Evolutionary conservation across 805 yeast genomes (phyloP), one percentile per base, ranked within the genome.

Genomic region (Candida arabinofermentans): DNA sequence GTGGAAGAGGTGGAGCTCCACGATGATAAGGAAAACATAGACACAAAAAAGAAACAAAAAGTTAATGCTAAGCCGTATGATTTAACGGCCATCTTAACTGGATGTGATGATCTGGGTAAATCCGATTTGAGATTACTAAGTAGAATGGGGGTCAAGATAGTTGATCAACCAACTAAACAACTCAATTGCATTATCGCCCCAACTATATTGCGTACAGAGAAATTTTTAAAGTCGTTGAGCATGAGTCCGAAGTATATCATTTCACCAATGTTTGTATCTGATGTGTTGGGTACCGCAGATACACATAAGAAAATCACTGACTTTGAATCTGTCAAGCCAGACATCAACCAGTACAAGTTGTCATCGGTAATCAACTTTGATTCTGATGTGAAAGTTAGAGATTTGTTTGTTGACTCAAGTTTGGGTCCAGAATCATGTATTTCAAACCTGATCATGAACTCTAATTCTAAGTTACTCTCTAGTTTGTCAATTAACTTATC

Each of bases 171-270:
- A 12, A 76, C 72, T 3, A 68, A 68, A 8, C 62, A 67, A 14
- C 46, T 74, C 6, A 70, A 68, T 36, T 60, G 71, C 34, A 75
- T 85, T 9, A 76, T 90, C 9, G 90, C 97, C 0, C 96, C 97
- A 1, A 79, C 79, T 46, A 71, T 84, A n/a, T 58, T 85, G 52
- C 70, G 97, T 49, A 91, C 98, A 0, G 96, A 85, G 43, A 93
- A 91, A 63, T 90, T 91, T 54, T 69, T 91, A 40, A 74, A 75
- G 33, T 79, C 89, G 17, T 64, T 89, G 38, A 77, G 88, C 39
- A 69, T 69, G 32, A 79, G 70, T 36, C 73, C 77, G 8, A 61
- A 65, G n/a, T 62, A 67, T 40, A 74, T 81, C 3, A 50, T 85
- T 1, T 74, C 77, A 24, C 86, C 89, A 0, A 55, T 62, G 3